phyloP scores from a whole-genome alignment of 2,329 filamentous ascomycete genomes.

The Tolypocladium guangdongense region DNA sequence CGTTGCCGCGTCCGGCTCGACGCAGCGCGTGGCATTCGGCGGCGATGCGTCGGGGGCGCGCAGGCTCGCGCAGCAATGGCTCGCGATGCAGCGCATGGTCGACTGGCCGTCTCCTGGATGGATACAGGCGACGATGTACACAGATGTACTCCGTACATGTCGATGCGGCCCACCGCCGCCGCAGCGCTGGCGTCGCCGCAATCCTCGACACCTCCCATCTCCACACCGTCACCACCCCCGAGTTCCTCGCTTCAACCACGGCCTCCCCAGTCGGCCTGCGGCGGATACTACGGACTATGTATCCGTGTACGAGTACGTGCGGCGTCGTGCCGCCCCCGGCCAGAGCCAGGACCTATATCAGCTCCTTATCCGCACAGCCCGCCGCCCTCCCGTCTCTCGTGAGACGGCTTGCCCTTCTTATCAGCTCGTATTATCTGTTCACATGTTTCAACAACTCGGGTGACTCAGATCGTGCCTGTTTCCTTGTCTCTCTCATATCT shows the following conservation, averaged over 20 bases:
- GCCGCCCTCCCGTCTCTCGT: background rate
- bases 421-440: background rate
- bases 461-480: background rate
- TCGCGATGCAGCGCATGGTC: background rate
- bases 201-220: slow-evolving; percentile 7
- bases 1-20: background rate
- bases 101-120: background rate
- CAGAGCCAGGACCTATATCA: slow-evolving; percentile 4
- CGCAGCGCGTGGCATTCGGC: background rate
- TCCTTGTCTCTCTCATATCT: background rate
- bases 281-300: slow-evolving; percentile 3
- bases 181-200: slow-evolving; percentile 3
- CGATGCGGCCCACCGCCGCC: background rate
- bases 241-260: slow-evolving; percentile 5
- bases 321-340: background rate
- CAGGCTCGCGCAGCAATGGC: background rate
- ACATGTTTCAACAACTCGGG: slow-evolving; percentile 1
- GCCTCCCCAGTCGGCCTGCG: slow-evolving; percentile 5
- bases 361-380: slow-evolving; percentile 1
- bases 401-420: background rate
- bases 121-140: background rate
- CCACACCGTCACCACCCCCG: slow-evolving; percentile 5
- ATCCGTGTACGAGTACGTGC: background rate
- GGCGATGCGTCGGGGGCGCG: background rate
- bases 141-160: background rate